phyloP scores from a whole-genome alignment of 2,329 filamentous ascomycete genomes.

The Fusarium abutilonis region DNA sequence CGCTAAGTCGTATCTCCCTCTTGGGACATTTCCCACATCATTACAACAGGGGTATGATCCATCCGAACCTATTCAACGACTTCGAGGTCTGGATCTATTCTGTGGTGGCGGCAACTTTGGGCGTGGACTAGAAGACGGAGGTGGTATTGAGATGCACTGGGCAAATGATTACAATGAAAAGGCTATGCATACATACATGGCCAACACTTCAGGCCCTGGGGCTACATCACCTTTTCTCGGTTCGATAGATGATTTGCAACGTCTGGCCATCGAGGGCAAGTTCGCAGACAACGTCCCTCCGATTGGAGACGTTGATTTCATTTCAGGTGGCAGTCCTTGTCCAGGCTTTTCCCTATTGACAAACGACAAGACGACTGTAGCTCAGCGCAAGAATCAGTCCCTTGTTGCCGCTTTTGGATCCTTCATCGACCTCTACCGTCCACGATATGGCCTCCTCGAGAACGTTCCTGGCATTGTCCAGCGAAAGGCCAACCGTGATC shows the following conservation, averaged over 20 bases:
- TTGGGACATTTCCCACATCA: constrained; percentile 48
- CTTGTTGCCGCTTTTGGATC: constrained; percentile 80
- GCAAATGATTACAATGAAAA: constrained; percentile 72
- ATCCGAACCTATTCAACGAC: constrained; percentile 45
- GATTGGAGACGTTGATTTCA: constrained; percentile 72
- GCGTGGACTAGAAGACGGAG: constrained; percentile 77
- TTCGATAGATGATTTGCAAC: constrained; percentile 76
- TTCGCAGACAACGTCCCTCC: constrained; percentile 60
- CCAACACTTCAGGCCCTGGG: constrained; percentile 62
- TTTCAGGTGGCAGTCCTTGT: constrained; percentile 80
- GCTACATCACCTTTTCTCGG: constrained; percentile 69
- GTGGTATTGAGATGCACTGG: constrained; percentile 70
- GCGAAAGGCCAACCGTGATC: constrained; percentile 54
- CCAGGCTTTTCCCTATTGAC: constrained; percentile 78
- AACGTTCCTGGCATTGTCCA: constrained; percentile 76
- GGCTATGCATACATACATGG: constrained; percentile 78
- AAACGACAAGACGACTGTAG: constrained; percentile 59
- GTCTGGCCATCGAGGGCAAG: constrained; percentile 62
- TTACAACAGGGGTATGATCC: constrained; percentile 68
- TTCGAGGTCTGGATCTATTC: constrained; percentile 76
- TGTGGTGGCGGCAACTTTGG: constrained; percentile 83
- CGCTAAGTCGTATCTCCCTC: constrained; percentile 46
- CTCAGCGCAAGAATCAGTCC: constrained; percentile 75
- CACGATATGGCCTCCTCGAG: constrained; percentile 79
- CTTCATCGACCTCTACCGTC: constrained; percentile 77